Conservation (phyloP, 257 asterid species). For the Striga asiatica region DNA sequence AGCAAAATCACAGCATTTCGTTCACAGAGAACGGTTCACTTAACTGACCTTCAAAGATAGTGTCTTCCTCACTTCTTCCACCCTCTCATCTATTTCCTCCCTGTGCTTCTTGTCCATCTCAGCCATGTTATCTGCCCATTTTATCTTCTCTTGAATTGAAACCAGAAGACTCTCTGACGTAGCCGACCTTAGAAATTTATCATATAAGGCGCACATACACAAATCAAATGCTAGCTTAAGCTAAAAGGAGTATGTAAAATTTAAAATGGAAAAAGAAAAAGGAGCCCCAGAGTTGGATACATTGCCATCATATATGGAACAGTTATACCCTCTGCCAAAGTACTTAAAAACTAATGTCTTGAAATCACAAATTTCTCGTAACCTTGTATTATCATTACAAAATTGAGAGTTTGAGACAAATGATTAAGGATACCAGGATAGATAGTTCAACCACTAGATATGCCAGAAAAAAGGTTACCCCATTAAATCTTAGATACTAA, state of each 20-base stretch:
- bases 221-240: conserved; percentile 3
- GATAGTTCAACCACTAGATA: background rate
- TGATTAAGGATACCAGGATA: background rate
- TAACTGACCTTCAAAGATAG: conserved; percentile 69
- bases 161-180: conserved; percentile 80
- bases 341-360: background rate
- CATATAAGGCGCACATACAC: conserved; percentile 10
- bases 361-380: background rate
- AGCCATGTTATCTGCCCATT: conserved; percentile 91
- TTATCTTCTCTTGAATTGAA: conserved; percentile 92
- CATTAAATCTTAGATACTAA: conserved; percentile 1
- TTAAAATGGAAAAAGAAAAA: background rate
- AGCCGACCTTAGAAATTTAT: conserved; percentile 43
- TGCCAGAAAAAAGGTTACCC: background rate
- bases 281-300: background rate
- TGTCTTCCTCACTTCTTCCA: conserved; percentile 70
- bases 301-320: too few relatives aligned
- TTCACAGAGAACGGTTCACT: conserved; percentile 13
- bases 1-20: background rate
- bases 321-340: background rate
- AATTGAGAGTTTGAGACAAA: background rate
- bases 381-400: background rate
- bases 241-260: background rate
- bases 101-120: conserved; percentile 63
- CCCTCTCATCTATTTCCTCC: conserved; percentile 73